Conservation (phyloP, 2,329 filamentous ascomycete genomes). For the Fusarium dimerum region DNA sequence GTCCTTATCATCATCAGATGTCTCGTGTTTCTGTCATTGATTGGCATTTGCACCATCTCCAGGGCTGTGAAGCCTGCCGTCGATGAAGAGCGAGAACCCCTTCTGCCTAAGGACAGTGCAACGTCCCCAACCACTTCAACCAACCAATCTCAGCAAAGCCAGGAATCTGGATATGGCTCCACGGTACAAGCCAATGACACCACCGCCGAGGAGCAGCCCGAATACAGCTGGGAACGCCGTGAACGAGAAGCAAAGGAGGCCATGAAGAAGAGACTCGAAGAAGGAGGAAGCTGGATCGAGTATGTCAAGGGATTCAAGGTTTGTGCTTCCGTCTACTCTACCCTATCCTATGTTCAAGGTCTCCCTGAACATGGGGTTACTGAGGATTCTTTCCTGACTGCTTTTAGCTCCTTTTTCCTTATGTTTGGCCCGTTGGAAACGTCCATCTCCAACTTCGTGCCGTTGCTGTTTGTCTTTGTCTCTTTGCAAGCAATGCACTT, state of each 20-base stretch:
- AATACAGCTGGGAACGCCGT: conserved; percentile 56
- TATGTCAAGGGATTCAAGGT: conserved; percentile 74
- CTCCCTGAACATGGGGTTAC: background rate
- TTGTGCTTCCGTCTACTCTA: conserved; percentile 15
- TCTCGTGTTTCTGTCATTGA: conserved; percentile 20
- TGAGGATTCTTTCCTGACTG: background rate
- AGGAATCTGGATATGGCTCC: conserved; percentile 43
- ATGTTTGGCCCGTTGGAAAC: conserved; percentile 74
- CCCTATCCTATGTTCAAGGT: background rate
- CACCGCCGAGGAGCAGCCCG: conserved; percentile 41
- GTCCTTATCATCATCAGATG: conserved; percentile 19
- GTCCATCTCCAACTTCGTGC: conserved; percentile 67
- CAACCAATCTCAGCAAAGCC: conserved; percentile 17
- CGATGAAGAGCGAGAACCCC: conserved; percentile 60
- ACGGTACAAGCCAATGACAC: conserved; percentile 40
- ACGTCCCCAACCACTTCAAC: conserved; percentile 24
- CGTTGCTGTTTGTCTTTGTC: conserved; percentile 64
- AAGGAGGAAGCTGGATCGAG: conserved; percentile 74
- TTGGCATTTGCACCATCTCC: conserved; percentile 12
- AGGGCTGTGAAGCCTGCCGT: conserved; percentile 27
- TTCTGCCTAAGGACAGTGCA: conserved; percentile 44
- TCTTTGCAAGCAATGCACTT: conserved; percentile 70
- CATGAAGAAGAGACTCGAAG: conserved; percentile 69
- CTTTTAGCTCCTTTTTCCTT: conserved; percentile 69
- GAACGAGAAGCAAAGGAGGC: conserved; percentile 56